These are phyloP conservation scores for Bimuria novae-zelandiae DNA, from an alignment of 2,329 filamentous ascomycete genomes.

Conservation along the genomic window DNA sequence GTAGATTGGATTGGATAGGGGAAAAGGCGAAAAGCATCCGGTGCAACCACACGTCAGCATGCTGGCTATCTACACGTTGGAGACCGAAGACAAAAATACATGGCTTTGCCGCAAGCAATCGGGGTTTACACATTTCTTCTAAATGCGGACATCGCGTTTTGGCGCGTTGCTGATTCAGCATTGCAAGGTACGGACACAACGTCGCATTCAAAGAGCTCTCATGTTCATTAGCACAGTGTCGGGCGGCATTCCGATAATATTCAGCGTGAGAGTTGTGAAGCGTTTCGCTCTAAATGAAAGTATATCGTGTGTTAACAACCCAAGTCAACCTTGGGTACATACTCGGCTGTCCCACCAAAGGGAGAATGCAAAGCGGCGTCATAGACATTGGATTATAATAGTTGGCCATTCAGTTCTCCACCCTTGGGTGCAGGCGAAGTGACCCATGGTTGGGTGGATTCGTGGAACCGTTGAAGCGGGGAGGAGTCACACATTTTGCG, in stretches of 20 bases:
- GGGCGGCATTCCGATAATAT: too few relatives aligned
- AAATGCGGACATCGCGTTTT: background rate
- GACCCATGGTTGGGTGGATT: background rate
- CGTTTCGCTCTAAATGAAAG: too few relatives aligned
- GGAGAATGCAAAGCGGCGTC: too few relatives aligned
- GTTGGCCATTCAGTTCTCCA: background rate
- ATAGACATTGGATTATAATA: background rate
- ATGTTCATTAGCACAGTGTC: background rate
- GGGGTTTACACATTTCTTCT: constrained; percentile 18
- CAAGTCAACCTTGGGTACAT: too few relatives aligned
- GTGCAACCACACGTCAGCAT: constrained; percentile 15
- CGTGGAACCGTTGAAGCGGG: background rate
- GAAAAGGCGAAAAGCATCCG: constrained; percentile 5
- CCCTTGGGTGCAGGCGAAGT: background rate
- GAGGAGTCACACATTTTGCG: background rate
- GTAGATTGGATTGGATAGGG: constrained; percentile 26
- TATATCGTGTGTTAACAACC: too few relatives aligned
- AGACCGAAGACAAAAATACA: constrained; percentile 12
- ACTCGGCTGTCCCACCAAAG: too few relatives aligned
- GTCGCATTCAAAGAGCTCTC: background rate
- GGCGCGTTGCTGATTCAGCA: constrained; percentile 1
- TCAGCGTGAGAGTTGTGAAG: too few relatives aligned
- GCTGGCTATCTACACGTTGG: constrained; percentile 21
- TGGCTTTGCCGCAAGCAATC: constrained; percentile 24
- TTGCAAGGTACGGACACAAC: constrained; percentile 3